A percentile compares a stretch with the other conserved stretches of the same genome.
phyloP scores from a whole-genome alignment of 305 asterid genomes.

The Fraxinus baroniana region DNA sequence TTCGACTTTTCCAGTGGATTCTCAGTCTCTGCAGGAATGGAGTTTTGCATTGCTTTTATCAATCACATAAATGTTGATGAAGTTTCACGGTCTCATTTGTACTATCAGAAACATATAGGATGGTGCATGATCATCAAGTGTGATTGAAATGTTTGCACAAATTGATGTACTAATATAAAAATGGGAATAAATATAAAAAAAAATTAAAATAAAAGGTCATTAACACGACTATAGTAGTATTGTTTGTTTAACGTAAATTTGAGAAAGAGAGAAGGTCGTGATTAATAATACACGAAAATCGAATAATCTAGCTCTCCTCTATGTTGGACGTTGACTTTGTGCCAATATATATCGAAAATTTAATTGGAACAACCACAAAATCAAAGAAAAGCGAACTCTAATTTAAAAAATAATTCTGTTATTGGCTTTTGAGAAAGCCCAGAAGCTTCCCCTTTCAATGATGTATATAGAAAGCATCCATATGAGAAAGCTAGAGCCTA shows the following conservation, averaged over 20 bases:
- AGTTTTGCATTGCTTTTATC: no score
- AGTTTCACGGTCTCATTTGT: no score
- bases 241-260: no score
- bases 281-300: not conserved
- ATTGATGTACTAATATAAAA: not conserved
- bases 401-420: no score
- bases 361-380: not conserved
- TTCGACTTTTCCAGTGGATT: not conserved
- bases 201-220: no score
- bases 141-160: not conserved
- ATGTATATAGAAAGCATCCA: not conserved
- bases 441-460: not conserved
- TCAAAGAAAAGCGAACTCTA: not conserved
- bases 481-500: not conserved
- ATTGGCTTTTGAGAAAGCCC: not conserved
- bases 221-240: not conserved
- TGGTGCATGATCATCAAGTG: not conserved
- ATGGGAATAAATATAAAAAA: no score
- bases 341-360: not conserved
- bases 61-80: no score
- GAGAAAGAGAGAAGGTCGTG: not conserved
- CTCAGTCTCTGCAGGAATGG: no score
- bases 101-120: not conserved
- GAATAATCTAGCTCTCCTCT: not conserved
- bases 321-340: not conserved